Percentiles rank a stretch among this genome's conserved stretches.
phyloP scores from a whole-genome alignment of 139 green algal genomes.

The Micractinium conductrix region DNA sequence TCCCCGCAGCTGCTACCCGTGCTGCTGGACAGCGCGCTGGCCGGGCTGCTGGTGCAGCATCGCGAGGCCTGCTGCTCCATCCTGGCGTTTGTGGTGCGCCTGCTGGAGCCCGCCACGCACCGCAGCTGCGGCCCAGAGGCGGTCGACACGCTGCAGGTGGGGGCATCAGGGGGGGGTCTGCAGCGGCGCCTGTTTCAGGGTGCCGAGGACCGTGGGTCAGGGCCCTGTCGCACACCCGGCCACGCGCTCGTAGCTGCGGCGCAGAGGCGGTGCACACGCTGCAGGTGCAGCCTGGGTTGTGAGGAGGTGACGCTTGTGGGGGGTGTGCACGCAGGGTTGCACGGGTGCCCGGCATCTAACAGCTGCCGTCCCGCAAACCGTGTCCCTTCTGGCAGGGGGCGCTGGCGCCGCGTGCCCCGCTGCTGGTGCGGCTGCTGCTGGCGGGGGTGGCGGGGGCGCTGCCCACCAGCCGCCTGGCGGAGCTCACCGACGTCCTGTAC shows the following conservation, averaged over 20 bases:
- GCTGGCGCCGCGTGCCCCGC: conserved; percentile 43
- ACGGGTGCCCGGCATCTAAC: conserved; percentile 26
- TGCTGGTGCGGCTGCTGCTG: conserved; percentile 61
- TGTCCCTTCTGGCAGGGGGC: neutral
- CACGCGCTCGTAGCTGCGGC: no score
- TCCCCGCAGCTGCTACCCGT: conserved; percentile 52
- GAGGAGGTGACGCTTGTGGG: no score
- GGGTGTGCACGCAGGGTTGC: no score
- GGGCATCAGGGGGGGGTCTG: no score
- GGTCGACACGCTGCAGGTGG: conserved; percentile 44
- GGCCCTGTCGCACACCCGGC: no score
- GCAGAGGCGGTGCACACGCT: no score
- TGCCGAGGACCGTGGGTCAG: no score
- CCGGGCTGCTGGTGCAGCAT: conserved; percentile 65
- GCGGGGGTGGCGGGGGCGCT: conserved; percentile 60
- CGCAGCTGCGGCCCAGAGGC: conserved; percentile 24
- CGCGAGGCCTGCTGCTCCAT: conserved; percentile 77
- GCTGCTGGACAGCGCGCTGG: conserved; percentile 66
- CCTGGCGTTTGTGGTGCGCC: conserved; percentile 67
- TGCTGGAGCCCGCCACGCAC: conserved; percentile 51
- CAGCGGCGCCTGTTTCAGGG: no score
- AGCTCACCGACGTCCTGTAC: conserved; percentile 60
- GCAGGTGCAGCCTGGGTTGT: no score
- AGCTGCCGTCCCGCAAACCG: no score
- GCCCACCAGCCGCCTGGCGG: conserved; percentile 48